These are phyloP conservation scores for Pseudogymnoascus sp. DNA, from an alignment of 2,329 filamentous ascomycete genomes.

Conservation along the genomic window DNA sequence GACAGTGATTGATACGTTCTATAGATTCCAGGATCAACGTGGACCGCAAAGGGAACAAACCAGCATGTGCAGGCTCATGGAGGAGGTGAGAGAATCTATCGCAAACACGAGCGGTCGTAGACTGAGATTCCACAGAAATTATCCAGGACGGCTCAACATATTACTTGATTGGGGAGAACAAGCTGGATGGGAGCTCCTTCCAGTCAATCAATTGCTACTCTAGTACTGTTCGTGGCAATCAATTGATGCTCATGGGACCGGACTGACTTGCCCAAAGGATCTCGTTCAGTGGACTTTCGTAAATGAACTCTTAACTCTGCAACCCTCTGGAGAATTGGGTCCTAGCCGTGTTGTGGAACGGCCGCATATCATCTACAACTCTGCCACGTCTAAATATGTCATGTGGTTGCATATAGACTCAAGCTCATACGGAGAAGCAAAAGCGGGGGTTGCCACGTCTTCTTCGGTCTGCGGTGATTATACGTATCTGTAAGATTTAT, in stretches of 20 bases:
- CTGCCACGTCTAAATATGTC: conserved; percentile 55
- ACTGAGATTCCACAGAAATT: background rate
- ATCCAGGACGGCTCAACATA: conserved; percentile 21
- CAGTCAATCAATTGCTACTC: conserved; percentile 61
- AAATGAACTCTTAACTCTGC: conserved; percentile 47
- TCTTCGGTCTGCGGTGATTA: conserved; percentile 54
- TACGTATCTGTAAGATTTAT: conserved; percentile 31
- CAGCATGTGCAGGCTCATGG: conserved; percentile 59
- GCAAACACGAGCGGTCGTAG: background rate
- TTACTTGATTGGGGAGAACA: conserved; percentile 64
- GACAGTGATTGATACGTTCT: background rate
- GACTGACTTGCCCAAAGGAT: conserved; percentile 28
- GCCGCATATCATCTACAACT: conserved; percentile 61
- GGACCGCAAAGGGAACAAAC: conserved; percentile 27
- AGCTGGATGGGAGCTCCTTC: conserved; percentile 52
- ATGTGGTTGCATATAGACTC: conserved; percentile 61
- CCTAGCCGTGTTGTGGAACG: conserved; percentile 55
- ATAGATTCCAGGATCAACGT: conserved; percentile 23
- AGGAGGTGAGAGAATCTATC: conserved; percentile 44
- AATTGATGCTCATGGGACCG: background rate
- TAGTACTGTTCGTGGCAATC: conserved; percentile 30
- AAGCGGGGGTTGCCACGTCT: conserved; percentile 54
- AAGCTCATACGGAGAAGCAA: conserved; percentile 52
- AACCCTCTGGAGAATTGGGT: conserved; percentile 47
- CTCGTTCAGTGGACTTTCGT: conserved; percentile 57